Evolutionary conservation across 2,329 filamentous ascomycete genomes (phyloP).

Genomic region (Neofusicoccum cordaticola): DNA sequence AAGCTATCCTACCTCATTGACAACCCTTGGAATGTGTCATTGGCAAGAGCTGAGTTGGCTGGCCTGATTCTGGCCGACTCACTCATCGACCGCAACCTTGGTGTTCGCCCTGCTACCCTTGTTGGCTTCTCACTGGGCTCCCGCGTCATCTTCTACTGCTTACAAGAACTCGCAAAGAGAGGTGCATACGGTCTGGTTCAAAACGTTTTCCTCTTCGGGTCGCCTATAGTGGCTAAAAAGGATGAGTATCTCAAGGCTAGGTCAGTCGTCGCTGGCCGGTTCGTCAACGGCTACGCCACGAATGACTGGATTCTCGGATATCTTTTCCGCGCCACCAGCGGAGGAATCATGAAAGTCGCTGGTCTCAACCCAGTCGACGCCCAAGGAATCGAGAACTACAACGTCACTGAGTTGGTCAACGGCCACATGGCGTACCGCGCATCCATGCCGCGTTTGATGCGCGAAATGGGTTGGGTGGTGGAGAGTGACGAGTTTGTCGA

Average conservation of each 20-base stretch:
- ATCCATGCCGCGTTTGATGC: conserved; percentile 83
- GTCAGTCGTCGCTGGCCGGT: conserved; percentile 84
- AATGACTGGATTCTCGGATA: conserved; percentile 97
- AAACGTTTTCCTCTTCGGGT: conserved; percentile 93
- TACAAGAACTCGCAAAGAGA: conserved; percentile 80
- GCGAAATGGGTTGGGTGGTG: conserved; percentile 86
- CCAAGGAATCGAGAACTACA: conserved; percentile 82
- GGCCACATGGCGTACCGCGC: conserved; percentile 97
- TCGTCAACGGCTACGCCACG: conserved; percentile 88
- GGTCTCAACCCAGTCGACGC: conserved; percentile 78
- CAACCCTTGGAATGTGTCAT: conserved; percentile 97
- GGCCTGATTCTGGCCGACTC: conserved; percentile 94
- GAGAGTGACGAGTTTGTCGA: conserved; percentile 92
- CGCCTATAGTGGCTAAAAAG: conserved; percentile 84
- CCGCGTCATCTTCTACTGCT: conserved; percentile 86
- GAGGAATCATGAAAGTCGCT: conserved; percentile 84
- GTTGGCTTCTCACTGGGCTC: conserved; percentile 93
- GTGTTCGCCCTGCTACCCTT: conserved; percentile 85
- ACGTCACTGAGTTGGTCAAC: conserved; percentile 79
- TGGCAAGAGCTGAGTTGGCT: conserved; percentile 82
- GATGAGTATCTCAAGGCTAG: conserved; percentile 82
- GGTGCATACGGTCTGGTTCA: conserved; percentile 85
- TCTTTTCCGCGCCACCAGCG: conserved; percentile 88
- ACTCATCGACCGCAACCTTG: conserved; percentile 84
- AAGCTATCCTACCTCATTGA: conserved; percentile 96